Evolutionary conservation across 805 yeast genomes (phyloP).

Genomic region (Wickerhamomyces queroliae): DNA sequence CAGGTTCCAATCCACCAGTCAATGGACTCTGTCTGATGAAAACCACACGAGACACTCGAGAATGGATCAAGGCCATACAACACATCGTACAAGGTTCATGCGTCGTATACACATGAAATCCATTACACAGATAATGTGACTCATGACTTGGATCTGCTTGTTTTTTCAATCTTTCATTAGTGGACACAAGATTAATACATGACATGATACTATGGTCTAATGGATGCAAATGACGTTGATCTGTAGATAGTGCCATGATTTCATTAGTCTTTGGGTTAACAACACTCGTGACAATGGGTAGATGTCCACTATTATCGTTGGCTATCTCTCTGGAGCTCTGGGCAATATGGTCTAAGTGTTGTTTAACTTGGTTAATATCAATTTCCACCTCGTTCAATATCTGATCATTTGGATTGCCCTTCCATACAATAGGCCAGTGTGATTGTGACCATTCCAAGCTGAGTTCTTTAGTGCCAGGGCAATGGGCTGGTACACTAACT

Average conservation of each 20-base stretch:
- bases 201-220: conserved; percentile 71
- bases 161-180: conserved; percentile 39
- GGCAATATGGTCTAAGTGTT: conserved; percentile 25
- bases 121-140: conserved; percentile 61
- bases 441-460: conserved; percentile 56
- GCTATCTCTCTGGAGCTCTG: conserved; percentile 22
- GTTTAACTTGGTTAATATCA: conserved; percentile 38
- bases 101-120: conserved; percentile 75
- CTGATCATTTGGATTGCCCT: conserved; percentile 82
- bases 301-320: conserved; percentile 9
- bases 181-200: conserved; percentile 63
- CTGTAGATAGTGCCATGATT: conserved; percentile 34
- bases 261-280: conserved; percentile 47
- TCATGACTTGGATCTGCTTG: conserved; percentile 4
- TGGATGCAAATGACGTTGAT: conserved; percentile 42
- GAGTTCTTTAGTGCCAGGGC: conserved; percentile 70
- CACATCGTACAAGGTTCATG: conserved; percentile 98
- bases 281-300: conserved; percentile 55
- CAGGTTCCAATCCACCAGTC: conserved; percentile 52
- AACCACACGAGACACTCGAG: conserved; percentile 66
- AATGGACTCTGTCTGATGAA: conserved; percentile 43
- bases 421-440: conserved; percentile 91
- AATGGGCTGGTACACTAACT: conserved; percentile 45
- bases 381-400: conserved; percentile 49
- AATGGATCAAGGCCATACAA: conserved; percentile 91